phyloP scores from a whole-genome alignment of 2,329 filamentous ascomycete genomes.

The Verticillium isaacii region DNA sequence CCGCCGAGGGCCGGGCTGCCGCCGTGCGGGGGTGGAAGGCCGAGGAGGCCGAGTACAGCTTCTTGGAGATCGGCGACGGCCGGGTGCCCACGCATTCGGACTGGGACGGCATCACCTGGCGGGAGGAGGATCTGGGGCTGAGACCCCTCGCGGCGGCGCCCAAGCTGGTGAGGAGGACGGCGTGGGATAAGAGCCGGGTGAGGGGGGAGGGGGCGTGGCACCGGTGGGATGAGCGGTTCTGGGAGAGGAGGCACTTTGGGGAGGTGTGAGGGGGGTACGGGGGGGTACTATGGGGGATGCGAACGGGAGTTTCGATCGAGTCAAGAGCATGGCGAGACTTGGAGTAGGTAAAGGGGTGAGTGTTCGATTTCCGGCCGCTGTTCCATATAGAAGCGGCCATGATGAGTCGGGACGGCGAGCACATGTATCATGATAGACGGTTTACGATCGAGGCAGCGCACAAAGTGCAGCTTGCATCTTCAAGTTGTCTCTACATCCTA shows the following conservation, averaged over 20 bases:
- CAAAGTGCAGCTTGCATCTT: too few species aligned
- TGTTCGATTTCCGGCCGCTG: too few species aligned
- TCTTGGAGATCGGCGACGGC: conserved; percentile 6
- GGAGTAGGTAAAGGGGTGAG: too few species aligned
- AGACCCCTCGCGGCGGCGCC: background rate
- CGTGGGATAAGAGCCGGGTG: background rate
- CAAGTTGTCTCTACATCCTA: too few species aligned
- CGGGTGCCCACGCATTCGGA: background rate
- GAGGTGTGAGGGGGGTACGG: background rate
- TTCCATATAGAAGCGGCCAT: too few species aligned
- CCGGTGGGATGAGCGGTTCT: conserved; percentile 1
- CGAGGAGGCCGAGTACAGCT: conserved; percentile 10
- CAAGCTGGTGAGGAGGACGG: background rate
- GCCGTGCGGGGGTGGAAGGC: conserved; percentile 8
- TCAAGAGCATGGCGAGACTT: too few species aligned
- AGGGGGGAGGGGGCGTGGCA: background rate
- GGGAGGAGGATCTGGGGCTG: background rate
- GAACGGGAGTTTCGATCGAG: too few species aligned
- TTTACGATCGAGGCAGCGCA: too few species aligned
- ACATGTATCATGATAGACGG: too few species aligned
- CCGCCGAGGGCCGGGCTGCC: conserved; percentile 4
- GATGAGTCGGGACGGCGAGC: too few species aligned
- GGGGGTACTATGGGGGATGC: too few species aligned
- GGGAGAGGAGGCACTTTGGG: background rate
- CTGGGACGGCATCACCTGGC: background rate